These are phyloP conservation scores for Quercus cerris DNA, from an alignment of 306 rosid species.

Conservation along the genomic window DNA sequence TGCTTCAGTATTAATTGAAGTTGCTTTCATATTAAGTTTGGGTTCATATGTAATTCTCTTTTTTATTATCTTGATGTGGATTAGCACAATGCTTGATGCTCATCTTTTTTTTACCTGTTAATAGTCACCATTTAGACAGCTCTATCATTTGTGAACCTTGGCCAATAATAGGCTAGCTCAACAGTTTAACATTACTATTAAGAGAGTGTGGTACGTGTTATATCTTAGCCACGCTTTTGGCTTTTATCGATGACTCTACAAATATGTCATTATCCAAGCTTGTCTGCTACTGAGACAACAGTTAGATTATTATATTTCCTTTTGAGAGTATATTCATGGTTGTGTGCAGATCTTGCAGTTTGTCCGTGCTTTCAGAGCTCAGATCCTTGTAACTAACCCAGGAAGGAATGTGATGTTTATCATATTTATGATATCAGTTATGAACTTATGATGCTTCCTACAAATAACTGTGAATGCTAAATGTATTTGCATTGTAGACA, in stretches of 20 bases:
- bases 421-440: background rate
- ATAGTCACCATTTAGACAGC: no score
- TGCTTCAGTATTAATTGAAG: no score
- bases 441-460: background rate
- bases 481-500: slow-evolving; percentile 35
- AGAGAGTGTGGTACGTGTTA: background rate
- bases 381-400: slow-evolving; percentile 65
- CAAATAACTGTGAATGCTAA: background rate
- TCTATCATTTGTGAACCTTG: background rate
- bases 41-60: no score
- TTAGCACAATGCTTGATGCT: no score
- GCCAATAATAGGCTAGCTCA: background rate
- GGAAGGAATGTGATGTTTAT: slow-evolving; percentile 50
- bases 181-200: background rate
- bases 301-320: no score
- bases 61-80: no score
- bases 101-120: no score
- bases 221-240: background rate
- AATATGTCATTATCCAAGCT: background rate
- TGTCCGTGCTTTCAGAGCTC: slow-evolving; percentile 64
- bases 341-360: slow-evolving; percentile 69
- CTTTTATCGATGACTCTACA: background rate
- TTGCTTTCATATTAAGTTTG: no score
- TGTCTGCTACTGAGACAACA: background rate
- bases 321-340: background rate